Conservation (phyloP, 352 stramenopile species). For the Phytopythium sindhum region DNA sequence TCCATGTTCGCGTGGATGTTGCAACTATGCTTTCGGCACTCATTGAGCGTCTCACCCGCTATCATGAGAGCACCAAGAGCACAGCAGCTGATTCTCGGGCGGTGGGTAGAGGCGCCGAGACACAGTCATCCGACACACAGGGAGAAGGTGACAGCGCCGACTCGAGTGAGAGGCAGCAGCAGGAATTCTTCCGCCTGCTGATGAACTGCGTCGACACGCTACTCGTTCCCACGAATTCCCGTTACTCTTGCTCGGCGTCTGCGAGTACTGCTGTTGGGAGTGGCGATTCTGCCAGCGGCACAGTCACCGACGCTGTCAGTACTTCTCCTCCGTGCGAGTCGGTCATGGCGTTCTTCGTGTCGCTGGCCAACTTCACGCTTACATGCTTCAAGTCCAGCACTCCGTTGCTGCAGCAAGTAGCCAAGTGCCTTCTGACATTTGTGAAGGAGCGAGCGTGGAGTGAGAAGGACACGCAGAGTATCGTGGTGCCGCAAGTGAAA, state of each 20-base stretch:
- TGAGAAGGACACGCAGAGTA: conserved; percentile 19
- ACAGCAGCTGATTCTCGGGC: conserved; percentile 9
- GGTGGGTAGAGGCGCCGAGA: neutral
- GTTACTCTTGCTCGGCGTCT: neutral
- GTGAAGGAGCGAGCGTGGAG: conserved; percentile 22
- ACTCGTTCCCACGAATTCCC: neutral
- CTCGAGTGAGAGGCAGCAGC: conserved; percentile 11
- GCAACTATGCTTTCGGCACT: conserved; percentile 90
- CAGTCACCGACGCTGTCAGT: neutral
- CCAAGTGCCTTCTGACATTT: conserved; percentile 25
- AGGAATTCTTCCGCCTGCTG: conserved; percentile 19
- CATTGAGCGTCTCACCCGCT: conserved; percentile 93
- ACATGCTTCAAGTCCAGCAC: conserved; percentile 28
- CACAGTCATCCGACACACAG: conserved; percentile 4
- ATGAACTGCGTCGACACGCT: conserved; percentile 8
- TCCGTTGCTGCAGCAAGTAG: conserved; percentile 23
- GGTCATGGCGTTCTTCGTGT: conserved; percentile 41
- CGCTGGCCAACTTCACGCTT: conserved; percentile 49
- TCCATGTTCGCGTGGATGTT: conserved; percentile 91
- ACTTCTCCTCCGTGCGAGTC: conserved; percentile 10
- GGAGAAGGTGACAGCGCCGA: conserved; percentile 8
- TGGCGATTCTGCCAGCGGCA: neutral
- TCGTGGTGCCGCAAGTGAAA: conserved; percentile 22
- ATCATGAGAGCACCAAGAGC: conserved; percentile 42
- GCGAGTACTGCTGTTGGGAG: neutral